Evolutionary conservation across 257 asterid genomes (phyloP).

Genomic region (Salvia rosmarinus): DNA sequence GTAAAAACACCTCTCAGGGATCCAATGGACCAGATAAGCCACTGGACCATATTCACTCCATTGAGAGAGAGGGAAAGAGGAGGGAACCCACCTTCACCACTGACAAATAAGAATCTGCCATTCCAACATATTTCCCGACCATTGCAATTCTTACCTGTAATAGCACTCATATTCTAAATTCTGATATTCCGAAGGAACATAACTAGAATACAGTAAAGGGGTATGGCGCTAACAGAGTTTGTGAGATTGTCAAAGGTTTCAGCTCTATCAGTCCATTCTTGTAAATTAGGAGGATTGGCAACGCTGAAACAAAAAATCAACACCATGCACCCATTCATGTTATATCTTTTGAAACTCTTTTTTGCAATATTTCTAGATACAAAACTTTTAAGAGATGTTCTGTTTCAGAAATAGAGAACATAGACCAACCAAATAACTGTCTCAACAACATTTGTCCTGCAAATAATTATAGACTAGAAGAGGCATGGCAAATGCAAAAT

Average conservation of each 20-base stretch:
- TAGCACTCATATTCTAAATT: slow-evolving; percentile 29
- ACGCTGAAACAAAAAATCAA: slow-evolving; percentile 56
- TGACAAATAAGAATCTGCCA: slow-evolving; percentile 91
- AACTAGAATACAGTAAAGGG: slow-evolving; percentile 1
- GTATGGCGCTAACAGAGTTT: slow-evolving; percentile 61
- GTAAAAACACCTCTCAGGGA: neutral
- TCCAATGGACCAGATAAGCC: slow-evolving; percentile 10
- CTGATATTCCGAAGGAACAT: slow-evolving; percentile 21
- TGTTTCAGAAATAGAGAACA: slow-evolving; percentile 1
- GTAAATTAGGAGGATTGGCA: slow-evolving; percentile 68
- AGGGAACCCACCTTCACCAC: slow-evolving; percentile 72
- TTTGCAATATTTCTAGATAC: slow-evolving; percentile 9
- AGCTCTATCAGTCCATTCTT: slow-evolving; percentile 92
- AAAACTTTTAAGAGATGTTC: neutral
- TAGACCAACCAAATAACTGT: slow-evolving; percentile 2
- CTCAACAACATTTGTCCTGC: neutral
- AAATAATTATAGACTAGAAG: slow-evolving; percentile 15
- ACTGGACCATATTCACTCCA: slow-evolving; percentile 19
- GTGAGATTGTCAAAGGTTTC: slow-evolving; percentile 82
- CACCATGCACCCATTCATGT: slow-evolving; percentile 18
- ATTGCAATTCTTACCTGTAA: slow-evolving; percentile 89
- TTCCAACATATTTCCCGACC: slow-evolving; percentile 98
- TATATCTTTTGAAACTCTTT: slow-evolving; percentile 12
- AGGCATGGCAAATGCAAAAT: slow-evolving; percentile 10
- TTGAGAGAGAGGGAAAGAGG: neutral